Evolutionary conservation across 352 stramenopile species (phyloP).

Genomic region (Pythium phragmitis): DNA sequence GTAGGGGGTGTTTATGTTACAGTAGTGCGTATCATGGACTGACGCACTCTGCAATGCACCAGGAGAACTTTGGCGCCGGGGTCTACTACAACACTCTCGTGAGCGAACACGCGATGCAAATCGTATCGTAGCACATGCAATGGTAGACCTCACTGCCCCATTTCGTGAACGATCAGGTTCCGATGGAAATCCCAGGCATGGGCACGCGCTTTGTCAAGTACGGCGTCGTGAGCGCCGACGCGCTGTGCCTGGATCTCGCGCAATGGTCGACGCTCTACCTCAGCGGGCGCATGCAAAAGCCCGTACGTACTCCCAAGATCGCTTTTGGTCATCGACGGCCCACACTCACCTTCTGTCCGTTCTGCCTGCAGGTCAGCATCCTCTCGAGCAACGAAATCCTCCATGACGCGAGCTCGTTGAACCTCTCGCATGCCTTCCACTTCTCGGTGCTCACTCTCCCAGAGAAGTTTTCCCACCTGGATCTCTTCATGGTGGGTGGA

Average conservation of each 20-base stretch:
- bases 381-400: conserved; percentile 49
- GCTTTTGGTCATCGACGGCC: too few species aligned
- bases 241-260: conserved; percentile 70
- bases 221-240: conserved; percentile 81
- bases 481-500: conserved; percentile 75
- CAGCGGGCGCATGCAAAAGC: conserved; percentile 86
- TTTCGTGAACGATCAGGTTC: conserved; percentile 34
- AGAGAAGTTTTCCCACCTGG: conserved; percentile 77
- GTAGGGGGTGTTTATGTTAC: conserved; percentile 10
- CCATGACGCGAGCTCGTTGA: conserved; percentile 45
- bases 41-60: neutral
- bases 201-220: conserved; percentile 87
- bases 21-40: neutral
- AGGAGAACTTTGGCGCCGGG: conserved; percentile 75
- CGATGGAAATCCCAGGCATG: conserved; percentile 49
- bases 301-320: conserved; percentile 36
- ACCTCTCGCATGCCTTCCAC: conserved; percentile 74
- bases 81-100: conserved; percentile 89
- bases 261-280: conserved; percentile 87
- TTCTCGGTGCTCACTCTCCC: conserved; percentile 74
- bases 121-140: neutral
- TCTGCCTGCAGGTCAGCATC: conserved; percentile 50
- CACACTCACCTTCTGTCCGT: neutral
- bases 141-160: too few species aligned
- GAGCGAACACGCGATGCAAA: neutral